Evolutionary conservation across 208 protist species (phyloP), one percentile per base, ranked within the genome.

Genomic region (Trypanosoma platydactyli): DNA sequence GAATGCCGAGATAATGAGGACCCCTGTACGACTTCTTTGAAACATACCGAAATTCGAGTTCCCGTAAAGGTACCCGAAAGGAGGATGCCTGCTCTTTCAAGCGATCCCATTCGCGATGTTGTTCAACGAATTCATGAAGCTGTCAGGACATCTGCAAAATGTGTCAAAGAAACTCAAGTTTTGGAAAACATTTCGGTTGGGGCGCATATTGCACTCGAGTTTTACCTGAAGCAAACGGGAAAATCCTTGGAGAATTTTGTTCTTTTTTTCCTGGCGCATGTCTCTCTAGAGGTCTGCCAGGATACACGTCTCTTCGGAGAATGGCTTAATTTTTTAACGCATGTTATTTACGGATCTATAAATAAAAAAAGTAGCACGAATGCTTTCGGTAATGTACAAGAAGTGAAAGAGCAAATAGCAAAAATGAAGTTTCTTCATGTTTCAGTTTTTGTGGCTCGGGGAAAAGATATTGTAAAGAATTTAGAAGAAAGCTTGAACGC

Each of bases 311-410:
- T 45, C 24, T 55, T 65, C 9, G 60, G 60, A 20, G 35, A 56
- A 2, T 65, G 60, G 60, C 60, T 65, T 30, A 55, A 27, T 56
- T 16, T 56, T 55, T 56, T 65, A 18, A 65, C 49, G 27, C 60
- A 65, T 54, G 48, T 56, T 35, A 56, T 65, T 24, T 65, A 65
- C 33, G 22, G 30, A 18, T 46, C 48, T 24, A 54, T 65, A n/a
- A 15, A 45, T 11, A 0, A 45, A 16, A 1, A 29, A 4, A 40
- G 33, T 9, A 22, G 2, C 33, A 55, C 33, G 18, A 33, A 18
- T 24, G 49, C 12, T 0, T 30, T 16, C 3, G 18, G 15, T 41
- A 30, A 55, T 65, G n/a, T 56, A 56, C 7, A 53, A 20, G 11
- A 41, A 22, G 35, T 55, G 22, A 29, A 33, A 5, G 0, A 27